Conservation (phyloP, 306 rosid genomes). For the Begonia masoniana region DNA sequence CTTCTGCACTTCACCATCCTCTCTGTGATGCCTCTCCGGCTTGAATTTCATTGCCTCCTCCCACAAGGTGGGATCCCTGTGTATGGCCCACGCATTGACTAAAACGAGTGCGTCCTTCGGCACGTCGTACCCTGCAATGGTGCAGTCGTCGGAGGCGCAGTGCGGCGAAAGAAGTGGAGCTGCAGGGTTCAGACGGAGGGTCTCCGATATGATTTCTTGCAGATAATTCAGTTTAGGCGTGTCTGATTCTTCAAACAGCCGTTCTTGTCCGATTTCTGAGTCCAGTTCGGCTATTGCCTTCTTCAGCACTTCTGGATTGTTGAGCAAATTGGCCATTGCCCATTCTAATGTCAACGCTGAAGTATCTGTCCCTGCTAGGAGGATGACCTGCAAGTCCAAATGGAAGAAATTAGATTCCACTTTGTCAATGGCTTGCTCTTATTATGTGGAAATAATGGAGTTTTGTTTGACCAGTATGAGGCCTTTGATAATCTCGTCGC, state of each 20-base stretch:
- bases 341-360: constrained; percentile 13
- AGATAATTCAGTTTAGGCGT: constrained; percentile 4
- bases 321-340: constrained; percentile 8
- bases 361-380: constrained; percentile 8
- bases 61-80: constrained; percentile 11
- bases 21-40: constrained; percentile 5
- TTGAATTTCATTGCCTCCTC: constrained; percentile 6
- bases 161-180: constrained; percentile 8
- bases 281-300: constrained; percentile 12
- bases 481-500: constrained; percentile 18
- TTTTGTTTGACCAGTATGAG: constrained; percentile 5
- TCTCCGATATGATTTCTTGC: constrained; percentile 6
- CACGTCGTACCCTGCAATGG: constrained; percentile 2
- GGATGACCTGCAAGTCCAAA: background rate
- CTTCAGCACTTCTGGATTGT: constrained; percentile 3
- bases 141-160: constrained; percentile 11
- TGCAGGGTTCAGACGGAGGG: constrained; percentile 10
- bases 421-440: too few relatives aligned
- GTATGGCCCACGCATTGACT: constrained; percentile 22
- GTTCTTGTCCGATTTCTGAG: constrained; percentile 3
- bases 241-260: constrained; percentile 7
- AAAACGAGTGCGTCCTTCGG: constrained; percentile 9
- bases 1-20: background rate
- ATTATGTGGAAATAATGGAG: too few relatives aligned
- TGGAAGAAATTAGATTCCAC: background rate